These are phyloP conservation scores for Metschnikowia dekortorum DNA, from an alignment of 805 yeast genomes.

Conservation along the genomic window DNA sequence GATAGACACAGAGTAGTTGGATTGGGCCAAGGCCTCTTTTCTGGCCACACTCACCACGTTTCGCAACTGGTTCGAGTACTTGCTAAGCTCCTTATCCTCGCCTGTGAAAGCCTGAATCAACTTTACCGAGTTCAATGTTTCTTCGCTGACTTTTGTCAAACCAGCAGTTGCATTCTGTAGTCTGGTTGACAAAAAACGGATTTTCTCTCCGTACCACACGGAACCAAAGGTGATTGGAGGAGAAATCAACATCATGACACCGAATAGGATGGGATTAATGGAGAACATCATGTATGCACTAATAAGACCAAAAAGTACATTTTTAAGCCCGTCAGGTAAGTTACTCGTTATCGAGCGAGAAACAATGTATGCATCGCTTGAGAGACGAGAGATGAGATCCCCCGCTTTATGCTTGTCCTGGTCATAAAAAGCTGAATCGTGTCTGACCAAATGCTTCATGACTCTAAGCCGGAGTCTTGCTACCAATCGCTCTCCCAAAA, in stretches of 20 bases:
- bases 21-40: conserved; percentile 42
- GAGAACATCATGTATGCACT: conserved; percentile 43
- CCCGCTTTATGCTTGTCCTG: conserved; percentile 44
- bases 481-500: conserved; percentile 42
- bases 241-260: conserved; percentile 41
- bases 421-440: conserved; percentile 40
- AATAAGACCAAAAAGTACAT: conserved; percentile 38
- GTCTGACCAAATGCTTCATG: conserved; percentile 40
- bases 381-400: conserved; percentile 40
- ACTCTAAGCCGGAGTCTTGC: conserved; percentile 39
- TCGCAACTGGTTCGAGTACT: conserved; percentile 36
- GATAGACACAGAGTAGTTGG: conserved; percentile 41
- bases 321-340: conserved; percentile 43
- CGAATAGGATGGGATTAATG: conserved; percentile 39
- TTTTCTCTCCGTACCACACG: conserved; percentile 43
- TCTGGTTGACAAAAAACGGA: conserved; percentile 36
- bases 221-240: conserved; percentile 45
- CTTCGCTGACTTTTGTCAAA: conserved; percentile 41
- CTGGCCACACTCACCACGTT: conserved; percentile 40
- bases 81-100: conserved; percentile 37
- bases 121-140: conserved; percentile 39
- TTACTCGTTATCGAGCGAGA: conserved; percentile 40
- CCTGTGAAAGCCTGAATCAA: conserved; percentile 42
- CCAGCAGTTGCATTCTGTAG: conserved; percentile 44
- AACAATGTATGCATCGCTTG: conserved; percentile 45